Evolutionary conservation across 106 monocot genomes (phyloP), one percentile per base, ranked within the genome.

Genomic region (Hemerocallis citrina): DNA sequence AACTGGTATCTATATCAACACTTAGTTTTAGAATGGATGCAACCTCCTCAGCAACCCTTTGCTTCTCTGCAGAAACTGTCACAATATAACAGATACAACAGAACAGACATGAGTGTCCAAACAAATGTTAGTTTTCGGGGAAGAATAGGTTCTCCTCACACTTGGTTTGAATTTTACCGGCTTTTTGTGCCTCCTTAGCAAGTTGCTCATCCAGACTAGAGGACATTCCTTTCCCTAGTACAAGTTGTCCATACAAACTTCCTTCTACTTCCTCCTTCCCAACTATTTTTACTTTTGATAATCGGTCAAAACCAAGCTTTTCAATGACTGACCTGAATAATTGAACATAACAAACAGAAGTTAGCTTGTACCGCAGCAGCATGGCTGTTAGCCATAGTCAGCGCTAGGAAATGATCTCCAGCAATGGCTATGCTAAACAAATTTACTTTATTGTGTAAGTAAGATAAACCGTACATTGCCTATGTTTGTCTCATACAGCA

Each of bases 201-300:
- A 96, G 86, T 69, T 90, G 78, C 39, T 96, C 91, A 65, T 96
- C 95, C 63, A 96, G 73, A 71, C 84, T 77, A 28, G 95, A 79
- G 2, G 81, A 75, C 14, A 83, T 60, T 55, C 95, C 95, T 79
- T 87, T 77, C 23, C 90, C 95, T 27, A 84, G 58, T 74, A 87
- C 81, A 81, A 96, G 90, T 67, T 91, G 95, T 52, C 84, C 86
- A 81, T 87, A 96, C 23, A 79, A 91, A 66, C 95, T 96, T 63
- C 62, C 71, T 79, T 86, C 84, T 15, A 91, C 90, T 84, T 90
- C 95, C 34, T 90, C 74, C 64, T 87, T 96, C 41, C 95, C 95
- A 74, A 90, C 56, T 51, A 96, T 62, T 46, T 84, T 91, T 19
- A 79, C 75, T 74, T 91, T 81, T n/a, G 75, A 81, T 54, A 69